Base-by-base conservation (phyloP, 495 filamentous ascomycete genomes). In the Penicillium salamii region DNA sequence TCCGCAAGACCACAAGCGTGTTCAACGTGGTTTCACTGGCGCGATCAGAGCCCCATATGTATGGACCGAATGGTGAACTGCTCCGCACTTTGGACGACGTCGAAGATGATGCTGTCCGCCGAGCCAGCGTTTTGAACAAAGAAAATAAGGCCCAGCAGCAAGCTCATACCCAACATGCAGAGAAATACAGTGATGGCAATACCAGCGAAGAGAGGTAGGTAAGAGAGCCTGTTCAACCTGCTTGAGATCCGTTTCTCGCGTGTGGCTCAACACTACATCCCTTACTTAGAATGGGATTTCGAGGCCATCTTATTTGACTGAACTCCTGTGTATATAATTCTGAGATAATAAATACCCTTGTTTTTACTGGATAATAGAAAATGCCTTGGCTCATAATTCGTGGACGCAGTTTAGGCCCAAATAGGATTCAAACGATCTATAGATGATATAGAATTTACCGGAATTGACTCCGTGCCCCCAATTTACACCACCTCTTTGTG, bases 11-110 rank as follows among this genome's bases (percentile, higher is more conserved):
- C 40, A 72, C 68, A 46, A 68, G 51, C 26, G 41, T 70, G 14
- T 82, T 88, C 54, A 67, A 72, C 9, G 78, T 88, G 19, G 86
- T 90, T 3, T 56, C 68, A 34, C 67, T 81, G 19, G 86, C 87
- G 7, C 53, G 65, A 9, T 66, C 76, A 1, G 79, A 86, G 63
- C 86, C 87, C 7, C 75, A 76, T 20, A 78, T 87, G 50, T 90
- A 88, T 62, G 86, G 84, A 46, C 81, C 81, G 69, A 78, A 85
- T 35, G 87, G 88, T 42, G 82, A 89, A 61, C 63, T 84, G 11
- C 70, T 85, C 29, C 66, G 56, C 20, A 62, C 59, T 12, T 45
- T 69, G 9, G 61, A 62, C 7, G 69, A 72, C 37, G 43, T 69
- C 20, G 69, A 72, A 38, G 67, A 72, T 26, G 62, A 54, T 7